Evolutionary conservation across 2,329 filamentous ascomycete genomes (phyloP), one percentile per base, ranked within the genome.

Genomic region (Xylaria sp.): DNA sequence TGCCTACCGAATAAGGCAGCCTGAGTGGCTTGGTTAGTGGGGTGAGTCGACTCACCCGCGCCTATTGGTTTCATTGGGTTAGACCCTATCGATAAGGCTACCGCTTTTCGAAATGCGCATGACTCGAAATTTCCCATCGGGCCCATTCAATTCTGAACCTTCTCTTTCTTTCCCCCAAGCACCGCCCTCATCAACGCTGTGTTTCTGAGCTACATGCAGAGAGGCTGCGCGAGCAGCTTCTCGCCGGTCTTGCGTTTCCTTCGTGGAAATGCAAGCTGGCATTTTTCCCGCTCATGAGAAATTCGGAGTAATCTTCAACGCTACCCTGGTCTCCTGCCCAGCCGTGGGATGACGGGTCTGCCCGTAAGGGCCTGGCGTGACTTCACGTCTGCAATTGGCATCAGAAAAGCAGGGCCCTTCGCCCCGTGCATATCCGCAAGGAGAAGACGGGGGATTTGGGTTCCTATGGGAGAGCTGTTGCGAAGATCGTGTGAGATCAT

Each of bases 231-330:
- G 64, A 68, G 71, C 68, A 68, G 65, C 65, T 66, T 71, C 71
- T 75, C 70, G 53, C 48, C 52, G n/a, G 47, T 57, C 50, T 45
- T 43, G 60, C n/a, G n/a, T n/a, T n/a, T 68, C 42, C 54, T 63
- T 43, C 56, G 49, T 38, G 47, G 60, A 54, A 51, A 48, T 26
- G n/a, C 39, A 50, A 53, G 44, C 50, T 51, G 50, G 16, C 50
- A 45, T 59, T 49, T 50, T 62, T 77, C 90, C 90, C 77, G 90
- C 91, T 92, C 91, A 91, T 92, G 90, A 91, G 90, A 94, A 94
- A 94, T 93, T 94, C 90, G 90, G 91, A 94, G 91, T 89, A 94
- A 87, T 92, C 89, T 92, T 91, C 90, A 91, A 68, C 72, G 69
- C 61, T 66, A 71, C 71, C 72, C 68, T 61, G 63, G 69, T 74